Base-by-base conservation (phyloP, 169 alveolate genomes). In the Amoebophrya sp. region DNA sequence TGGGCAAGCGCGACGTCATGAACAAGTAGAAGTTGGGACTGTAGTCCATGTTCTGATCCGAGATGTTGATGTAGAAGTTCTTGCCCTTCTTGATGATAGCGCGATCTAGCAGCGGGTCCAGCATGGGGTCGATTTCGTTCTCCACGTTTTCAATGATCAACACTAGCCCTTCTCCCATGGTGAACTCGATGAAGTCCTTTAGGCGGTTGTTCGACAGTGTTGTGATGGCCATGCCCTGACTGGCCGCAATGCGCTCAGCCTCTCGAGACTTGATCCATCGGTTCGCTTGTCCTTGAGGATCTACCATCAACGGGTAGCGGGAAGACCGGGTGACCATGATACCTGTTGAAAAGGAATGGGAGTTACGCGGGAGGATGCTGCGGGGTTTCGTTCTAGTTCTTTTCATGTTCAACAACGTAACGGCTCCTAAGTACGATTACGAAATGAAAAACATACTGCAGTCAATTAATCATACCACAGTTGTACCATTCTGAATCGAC, bases 61-160 rank as follows among this genome's bases (percentile, higher is more conserved):
- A 96, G 76, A 97, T 94, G 90, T 95, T 95, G 92, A 98, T 96
- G 94, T 96, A 95, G 40, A 92, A 93, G 90, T 95, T 92, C 94
- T 96, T 95, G 40, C 98, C 99, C 93, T 97, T 98, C 40, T 95
- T 95, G 53, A 97, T 95, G 92, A 97, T 95, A 95, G 97, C 98
- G 95, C 96, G 97, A 94, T 98, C 99, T 89, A 98, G 96, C 55
- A 98, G 96, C 1, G 99, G 99, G 91, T 98, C 99, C 78, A 98
- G 95, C 95, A 97, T 97, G 29, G 99, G 98, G 93, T 98, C 99
- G 78, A 98, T 94, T n/a, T 97, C 98, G 92, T 98, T 97, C 94
- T 97, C 99, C 40, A 98, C 98, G 94, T 97, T 97, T 96, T 98
- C 99, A 89, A 98, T 96, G 93, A 98, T 94, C 93, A 98, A 94